Evolutionary conservation across 2,329 filamentous ascomycete genomes (phyloP), one percentile per base, ranked within the genome.

Genomic region (Hortaea werneckii): DNA sequence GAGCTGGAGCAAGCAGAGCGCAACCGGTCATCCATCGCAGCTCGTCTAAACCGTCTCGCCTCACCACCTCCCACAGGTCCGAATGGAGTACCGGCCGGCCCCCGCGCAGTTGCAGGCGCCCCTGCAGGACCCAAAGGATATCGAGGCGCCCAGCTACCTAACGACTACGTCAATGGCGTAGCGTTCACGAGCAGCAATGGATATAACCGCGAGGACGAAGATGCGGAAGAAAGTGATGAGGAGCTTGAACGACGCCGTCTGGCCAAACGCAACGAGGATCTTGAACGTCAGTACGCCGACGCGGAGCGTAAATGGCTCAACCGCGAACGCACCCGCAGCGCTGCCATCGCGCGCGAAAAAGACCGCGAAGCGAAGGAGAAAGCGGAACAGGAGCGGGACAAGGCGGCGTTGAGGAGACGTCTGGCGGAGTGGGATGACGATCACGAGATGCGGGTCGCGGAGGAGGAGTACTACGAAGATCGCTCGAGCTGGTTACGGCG

Each of bases 271-370:
- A 76, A 83, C 32, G 74, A 81, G 0, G 88, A 95, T 20, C 75
- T 80, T 0, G 85, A 95, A 41, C 87, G 89, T 60, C 72, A 79
- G 40, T 95, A 87, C 61, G 72, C 85, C 0, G 89, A 95, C 56
- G 83, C 89, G 38, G 87, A 95, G 63, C 80, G 87, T 29, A 83
- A 87, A 51, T 96, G 90, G 90, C 73, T 87, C 27, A 94, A 94
- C 62, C 80, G 89, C 39, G 92, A 98, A 64, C 79, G 84, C 44
- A 85, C 85, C 49, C 79, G 87, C 37, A 84, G 86, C 10, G 85
- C 87, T 4, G 90, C 92, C 0, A 71, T 95, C 20, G 85, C 94
- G 54, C 81, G 92, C 48, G 89, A 95, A 60, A 82, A 79, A 56
- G 83, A 83, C 28, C 82, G 87, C 8, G 87, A 94, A 59, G 80